Evolutionary conservation across 805 yeast genomes (phyloP), one percentile per base, ranked within the genome.

Genomic region (Kodamaea hsintzibuensis): DNA sequence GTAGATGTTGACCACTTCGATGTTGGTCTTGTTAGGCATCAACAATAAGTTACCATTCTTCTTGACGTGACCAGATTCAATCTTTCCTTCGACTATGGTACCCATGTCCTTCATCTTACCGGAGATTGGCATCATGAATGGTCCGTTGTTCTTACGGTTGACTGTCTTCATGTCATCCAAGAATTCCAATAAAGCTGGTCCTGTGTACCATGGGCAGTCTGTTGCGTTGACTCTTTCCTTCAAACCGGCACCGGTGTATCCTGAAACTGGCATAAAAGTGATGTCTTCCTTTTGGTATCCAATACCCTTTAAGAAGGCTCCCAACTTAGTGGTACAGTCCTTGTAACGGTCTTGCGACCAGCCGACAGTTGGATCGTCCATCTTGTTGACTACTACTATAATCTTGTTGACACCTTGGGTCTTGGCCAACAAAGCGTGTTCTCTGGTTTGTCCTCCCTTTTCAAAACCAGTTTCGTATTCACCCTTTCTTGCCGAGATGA

Each of bases 401-500:
- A 93, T 82, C 72, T 86, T 88, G 80, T 93, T 91, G 58, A 93
- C 97, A 77, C 99, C 99, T 77, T 93, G 98, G 50, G 98, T 95
- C 81, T 93, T 95, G 58, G 99, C 99, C 70, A 93, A 81, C 56
- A 93, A 79, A 10, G 98, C 98, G 69, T 93, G 99, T 81, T 92
- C 98, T 78, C 98, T 87, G 38, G 98, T 92, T 79, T 93, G 99
- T 62, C 99, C 99, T 67, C 98, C 98, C 73, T 91, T 90, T 79
- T 93, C 99, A 68, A 93, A 93, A 57, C 99, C 99, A 52, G 99
- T 95, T 79, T 95, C 99, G 75, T 95, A 95, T 74, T 95, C 99
- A 77, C 99, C 99, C 76, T 92, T 91, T 82, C 99, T 89, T 47
- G 98, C 98, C 59, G 97, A 89, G 63, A 95, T 95, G 49, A 95